phyloP scores from a whole-genome alignment of 148 eudicot species.

The Diospyros lotus region DNA sequence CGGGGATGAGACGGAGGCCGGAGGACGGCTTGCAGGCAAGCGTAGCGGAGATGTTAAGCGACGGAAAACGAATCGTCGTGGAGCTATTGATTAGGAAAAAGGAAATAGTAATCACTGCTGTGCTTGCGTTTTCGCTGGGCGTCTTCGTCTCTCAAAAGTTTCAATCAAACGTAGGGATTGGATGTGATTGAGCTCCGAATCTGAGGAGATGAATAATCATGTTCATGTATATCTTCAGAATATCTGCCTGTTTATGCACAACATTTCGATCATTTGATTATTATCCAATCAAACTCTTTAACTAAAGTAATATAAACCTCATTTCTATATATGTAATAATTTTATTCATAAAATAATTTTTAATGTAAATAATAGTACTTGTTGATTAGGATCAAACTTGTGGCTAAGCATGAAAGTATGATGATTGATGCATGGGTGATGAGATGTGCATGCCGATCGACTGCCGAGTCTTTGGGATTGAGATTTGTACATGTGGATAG shows the following conservation, averaged over 20 bases:
- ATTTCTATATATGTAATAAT: too few relatives aligned
- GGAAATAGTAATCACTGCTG: slow-evolving; percentile 34
- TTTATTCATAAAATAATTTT: too few relatives aligned
- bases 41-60: slow-evolving; percentile 17
- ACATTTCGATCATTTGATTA: too few relatives aligned
- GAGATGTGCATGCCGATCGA: not conserved
- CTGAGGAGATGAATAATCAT: too few relatives aligned
- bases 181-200: not conserved
- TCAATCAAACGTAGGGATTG: slow-evolving; percentile 14
- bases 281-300: too few relatives aligned
- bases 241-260: too few relatives aligned
- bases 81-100: slow-evolving; percentile 31
- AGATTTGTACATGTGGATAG: slow-evolving; percentile 9
- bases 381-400: not conserved
- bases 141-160: slow-evolving; percentile 33
- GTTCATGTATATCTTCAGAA: too few relatives aligned
- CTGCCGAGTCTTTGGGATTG: not conserved
- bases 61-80: slow-evolving; percentile 2
- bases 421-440: not conserved
- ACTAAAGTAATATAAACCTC: too few relatives aligned
- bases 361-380: too few relatives aligned
- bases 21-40: slow-evolving; percentile 8
- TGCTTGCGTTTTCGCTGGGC: slow-evolving; percentile 61
- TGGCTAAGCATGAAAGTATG: not conserved
- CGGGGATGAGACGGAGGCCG: too few relatives aligned